These are phyloP conservation scores for Iris macrosiphon DNA, from an alignment of 106 monocot genomes.

Conservation along the genomic window DNA sequence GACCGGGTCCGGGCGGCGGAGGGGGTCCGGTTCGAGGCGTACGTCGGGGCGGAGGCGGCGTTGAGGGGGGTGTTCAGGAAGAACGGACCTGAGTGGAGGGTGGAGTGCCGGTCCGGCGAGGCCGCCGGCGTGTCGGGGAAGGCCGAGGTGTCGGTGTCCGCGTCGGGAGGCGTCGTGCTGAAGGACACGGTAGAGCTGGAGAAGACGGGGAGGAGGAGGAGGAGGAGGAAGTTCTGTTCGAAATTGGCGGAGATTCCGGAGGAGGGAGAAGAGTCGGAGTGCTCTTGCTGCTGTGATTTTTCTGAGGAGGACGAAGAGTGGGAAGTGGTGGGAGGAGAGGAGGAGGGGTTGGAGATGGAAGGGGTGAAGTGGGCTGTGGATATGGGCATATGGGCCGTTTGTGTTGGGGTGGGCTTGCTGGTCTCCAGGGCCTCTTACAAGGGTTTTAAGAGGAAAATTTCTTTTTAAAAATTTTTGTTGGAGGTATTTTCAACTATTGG, in stretches of 20 bases:
- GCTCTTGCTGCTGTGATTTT: constrained; percentile 10
- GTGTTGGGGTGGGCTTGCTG: constrained; percentile 36
- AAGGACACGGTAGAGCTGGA: constrained; percentile 12
- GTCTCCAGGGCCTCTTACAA: constrained; percentile 22
- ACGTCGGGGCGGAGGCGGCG: constrained; percentile 36
- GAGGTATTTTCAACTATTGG: neutral
- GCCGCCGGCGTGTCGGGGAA: constrained; percentile 2
- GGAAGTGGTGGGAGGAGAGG: constrained; percentile 1
- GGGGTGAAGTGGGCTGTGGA: constrained; percentile 36
- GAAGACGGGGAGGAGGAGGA: neutral
- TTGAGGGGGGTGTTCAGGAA: constrained; percentile 47
- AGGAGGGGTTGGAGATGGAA: constrained; percentile 20
- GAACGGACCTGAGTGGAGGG: constrained; percentile 22
- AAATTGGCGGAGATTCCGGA: constrained; percentile 44
- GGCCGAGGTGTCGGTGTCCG: constrained; percentile 20
- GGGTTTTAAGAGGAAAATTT: neutral
- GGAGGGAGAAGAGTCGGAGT: constrained; percentile 16
- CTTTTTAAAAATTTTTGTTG: neutral
- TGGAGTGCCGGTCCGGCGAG: constrained; percentile 25
- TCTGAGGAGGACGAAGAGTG: constrained; percentile 5
- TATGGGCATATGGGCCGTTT: constrained; percentile 38
- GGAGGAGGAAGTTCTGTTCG: constrained; percentile 15
- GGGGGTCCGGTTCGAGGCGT: constrained; percentile 45
- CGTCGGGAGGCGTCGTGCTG: constrained; percentile 21
- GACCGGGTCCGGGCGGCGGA: constrained; percentile 39